Evolutionary conservation across 768 basidiomycete species (phyloP).

Genomic region (Gymnopilus dilepis): DNA sequence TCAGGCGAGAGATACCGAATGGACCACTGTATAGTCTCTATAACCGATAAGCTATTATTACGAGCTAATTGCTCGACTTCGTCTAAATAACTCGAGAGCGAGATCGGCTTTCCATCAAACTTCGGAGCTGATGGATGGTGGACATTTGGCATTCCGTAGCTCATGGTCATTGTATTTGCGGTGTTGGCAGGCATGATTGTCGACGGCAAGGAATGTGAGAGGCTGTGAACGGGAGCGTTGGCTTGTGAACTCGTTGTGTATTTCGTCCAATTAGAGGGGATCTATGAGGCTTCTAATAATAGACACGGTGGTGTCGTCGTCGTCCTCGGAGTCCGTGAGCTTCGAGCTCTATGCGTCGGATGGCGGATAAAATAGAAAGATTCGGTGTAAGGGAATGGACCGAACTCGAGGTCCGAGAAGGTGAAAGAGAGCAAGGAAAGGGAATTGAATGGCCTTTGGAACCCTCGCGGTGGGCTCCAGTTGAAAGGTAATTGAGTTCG

Average conservation of each 20-base stretch:
- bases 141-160: conserved; percentile 1
- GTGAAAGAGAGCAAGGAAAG: no score
- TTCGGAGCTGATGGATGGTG: conserved; percentile 16
- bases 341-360: no score
- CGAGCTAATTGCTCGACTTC: conserved; percentile 9
- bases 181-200: no score
- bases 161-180: no score
- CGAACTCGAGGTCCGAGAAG: not conserved
- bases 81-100: conserved; percentile 2
- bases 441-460: not conserved
- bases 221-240: not conserved
- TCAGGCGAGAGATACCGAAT: conserved; percentile 12
- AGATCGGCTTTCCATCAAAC: conserved; percentile 13
- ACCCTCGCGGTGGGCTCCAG: not conserved
- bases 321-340: no score
- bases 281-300: conserved; percentile 1
- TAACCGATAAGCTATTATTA: not conserved
- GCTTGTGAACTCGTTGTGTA: not conserved
- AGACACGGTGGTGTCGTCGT: conserved; percentile 13
- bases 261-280: not conserved
- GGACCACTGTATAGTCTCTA: conserved; percentile 11
- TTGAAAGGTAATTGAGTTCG: not conserved
- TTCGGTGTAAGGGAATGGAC: not conserved
- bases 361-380: not conserved
- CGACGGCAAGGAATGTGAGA: not conserved